These are phyloP conservation scores for Cajanus cajan DNA, from an alignment of 306 rosid species.

Conservation along the genomic window DNA sequence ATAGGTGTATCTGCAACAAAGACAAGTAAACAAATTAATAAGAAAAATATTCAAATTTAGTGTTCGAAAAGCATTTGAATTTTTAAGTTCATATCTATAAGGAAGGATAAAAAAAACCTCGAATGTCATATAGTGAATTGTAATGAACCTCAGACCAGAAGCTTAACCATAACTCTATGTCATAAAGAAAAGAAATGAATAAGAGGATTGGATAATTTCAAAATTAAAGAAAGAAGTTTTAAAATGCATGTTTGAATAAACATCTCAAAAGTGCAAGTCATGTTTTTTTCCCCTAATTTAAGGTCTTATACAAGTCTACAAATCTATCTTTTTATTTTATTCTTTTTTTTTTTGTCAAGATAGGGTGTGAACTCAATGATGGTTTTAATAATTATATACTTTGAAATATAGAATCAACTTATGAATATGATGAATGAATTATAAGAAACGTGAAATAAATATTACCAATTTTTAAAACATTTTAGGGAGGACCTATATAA, in stretches of 20 bases:
- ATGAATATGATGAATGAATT: neutral
- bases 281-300: neutral
- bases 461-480: neutral
- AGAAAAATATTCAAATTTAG: neutral
- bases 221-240: neutral
- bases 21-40: slow-evolving; percentile 12
- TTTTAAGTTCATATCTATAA: neutral
- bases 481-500: neutral
- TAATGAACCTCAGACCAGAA: slow-evolving; percentile 90
- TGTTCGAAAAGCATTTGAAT: neutral
- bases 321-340: neutral
- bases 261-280: neutral
- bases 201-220: neutral
- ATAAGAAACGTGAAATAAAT: neutral
- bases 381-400: neutral
- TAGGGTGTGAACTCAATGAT: neutral
- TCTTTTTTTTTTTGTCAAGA: neutral
- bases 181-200: slow-evolving; percentile 26
- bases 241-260: neutral
- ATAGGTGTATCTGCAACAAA: slow-evolving; percentile 53
- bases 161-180: slow-evolving; percentile 86
- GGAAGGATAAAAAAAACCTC: slow-evolving; percentile 40
- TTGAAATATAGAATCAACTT: neutral
- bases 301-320: neutral
- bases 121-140: slow-evolving; percentile 61